A percentile compares a stretch with the other conserved stretches of the same genome.
Evolutionary conservation across 192 early-diverging fungal genomes (phyloP).

Genomic region (Dissophora globulifera): DNA sequence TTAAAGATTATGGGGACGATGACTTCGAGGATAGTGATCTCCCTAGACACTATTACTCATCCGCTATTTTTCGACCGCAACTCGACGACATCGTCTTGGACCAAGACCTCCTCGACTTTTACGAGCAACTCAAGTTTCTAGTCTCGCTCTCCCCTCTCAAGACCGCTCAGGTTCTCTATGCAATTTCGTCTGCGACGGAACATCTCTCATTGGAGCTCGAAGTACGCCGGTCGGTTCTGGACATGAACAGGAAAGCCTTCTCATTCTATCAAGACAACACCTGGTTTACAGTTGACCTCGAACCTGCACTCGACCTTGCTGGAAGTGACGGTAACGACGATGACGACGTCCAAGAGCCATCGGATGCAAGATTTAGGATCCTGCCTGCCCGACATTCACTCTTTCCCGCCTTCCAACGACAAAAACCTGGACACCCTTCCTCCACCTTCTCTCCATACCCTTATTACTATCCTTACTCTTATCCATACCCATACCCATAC

Average conservation of each 20-base stretch:
- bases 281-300: slow-evolving; percentile 48
- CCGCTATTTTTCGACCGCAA: slow-evolving; percentile 40
- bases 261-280: slow-evolving; percentile 52
- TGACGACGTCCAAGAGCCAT: slow-evolving; percentile 23
- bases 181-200: slow-evolving; percentile 44
- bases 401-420: slow-evolving; percentile 34
- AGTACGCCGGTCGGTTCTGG: slow-evolving; percentile 31
- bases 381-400: slow-evolving; percentile 36
- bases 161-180: slow-evolving; percentile 49
- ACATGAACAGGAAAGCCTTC: slow-evolving; percentile 45
- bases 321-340: slow-evolving; percentile 7
- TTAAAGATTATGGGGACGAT: slow-evolving; percentile 6
- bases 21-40: slow-evolving; percentile 13
- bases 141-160: slow-evolving; percentile 46
- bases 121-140: slow-evolving; percentile 49
- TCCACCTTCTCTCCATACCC: slow-evolving; percentile 3
- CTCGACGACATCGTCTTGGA: slow-evolving; percentile 48
- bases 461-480: slow-evolving; percentile 22
- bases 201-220: slow-evolving; percentile 39
- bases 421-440: slow-evolving; percentile 4
- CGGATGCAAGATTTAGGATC: slow-evolving; percentile 31
- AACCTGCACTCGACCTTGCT: slow-evolving; percentile 1
- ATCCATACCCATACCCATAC: slow-evolving; percentile 1
- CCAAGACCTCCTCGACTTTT: slow-evolving; percentile 44
- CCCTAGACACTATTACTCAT: background rate